Conservation (phyloP, 108 stramenopile genomes). For the Cyclotella distinguenda region DNA sequence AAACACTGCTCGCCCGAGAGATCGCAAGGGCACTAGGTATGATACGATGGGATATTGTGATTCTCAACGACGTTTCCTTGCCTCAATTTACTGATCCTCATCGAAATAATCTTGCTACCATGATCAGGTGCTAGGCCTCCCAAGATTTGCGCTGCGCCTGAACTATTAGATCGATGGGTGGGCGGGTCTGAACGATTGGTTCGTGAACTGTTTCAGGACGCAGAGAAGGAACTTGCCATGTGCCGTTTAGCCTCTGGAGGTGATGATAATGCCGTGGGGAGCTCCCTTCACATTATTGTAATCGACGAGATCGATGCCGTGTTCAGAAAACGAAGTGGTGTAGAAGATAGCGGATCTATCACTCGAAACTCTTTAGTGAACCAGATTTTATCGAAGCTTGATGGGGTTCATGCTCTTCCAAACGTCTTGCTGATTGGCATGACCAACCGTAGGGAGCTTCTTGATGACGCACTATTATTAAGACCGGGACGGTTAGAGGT, state of each 20-base stretch:
- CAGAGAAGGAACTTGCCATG: conserved; percentile 68
- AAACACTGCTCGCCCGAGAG: conserved; percentile 71
- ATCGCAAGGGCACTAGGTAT: conserved; percentile 70
- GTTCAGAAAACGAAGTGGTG: conserved; percentile 61
- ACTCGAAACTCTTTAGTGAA: conserved; percentile 75
- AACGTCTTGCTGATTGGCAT: conserved; percentile 83
- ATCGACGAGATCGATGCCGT: conserved; percentile 89
- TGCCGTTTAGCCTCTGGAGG: conserved; percentile 45
- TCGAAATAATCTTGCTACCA: too few relatives aligned
- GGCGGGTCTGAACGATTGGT: conserved; percentile 92
- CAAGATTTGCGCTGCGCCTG: conserved; percentile 92
- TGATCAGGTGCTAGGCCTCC: conserved; percentile 70
- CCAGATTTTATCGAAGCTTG: conserved; percentile 81
- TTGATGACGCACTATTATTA: conserved; percentile 73
- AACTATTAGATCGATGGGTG: conserved; percentile 97
- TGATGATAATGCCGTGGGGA: conserved; percentile 48
- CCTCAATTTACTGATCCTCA: conserved; percentile 84
- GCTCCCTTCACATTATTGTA: conserved; percentile 75
- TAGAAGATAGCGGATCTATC: conserved; percentile 64
- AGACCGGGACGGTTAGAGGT: conserved; percentile 85
- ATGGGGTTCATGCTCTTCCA: conserved; percentile 76
- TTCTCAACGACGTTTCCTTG: conserved; percentile 76
- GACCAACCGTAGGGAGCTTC: conserved; percentile 79
- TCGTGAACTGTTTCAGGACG: conserved; percentile 92
- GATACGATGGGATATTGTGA: conserved; percentile 39